Base-by-base conservation (phyloP, 2,329 filamentous ascomycete genomes). In the Colletotrichum coccodes region DNA sequence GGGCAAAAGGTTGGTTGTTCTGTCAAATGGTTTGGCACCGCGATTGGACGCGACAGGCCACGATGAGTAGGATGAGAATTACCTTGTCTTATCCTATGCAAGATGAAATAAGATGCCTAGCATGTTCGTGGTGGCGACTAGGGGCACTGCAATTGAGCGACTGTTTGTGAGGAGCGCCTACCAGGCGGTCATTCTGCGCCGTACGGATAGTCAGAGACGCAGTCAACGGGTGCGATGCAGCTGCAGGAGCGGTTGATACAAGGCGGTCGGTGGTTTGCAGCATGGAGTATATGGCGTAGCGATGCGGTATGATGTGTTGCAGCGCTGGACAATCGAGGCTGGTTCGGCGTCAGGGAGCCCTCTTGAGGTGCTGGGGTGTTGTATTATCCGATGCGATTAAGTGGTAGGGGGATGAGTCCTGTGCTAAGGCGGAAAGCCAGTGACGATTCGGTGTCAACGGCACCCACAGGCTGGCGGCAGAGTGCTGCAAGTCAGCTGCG, bases 101-200 rank as follows among this genome's bases (percentile, higher is more conserved):
- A n/a, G n/a, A n/a, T n/a, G n/a, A n/a, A n/a, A n/a, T n/a, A 47
- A 36, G 12, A 14, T 30, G 5, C 14, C 42, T 26, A 56, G 21
- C 30, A 11, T 16, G 40, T 60, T 60, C 42, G 36, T 42, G 53
- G 54, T 64, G 60, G 65, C 40, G 34, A 65, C 32, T 21, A 28
- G 60, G 54, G 60, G 16, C 30, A 8, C 36, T 58, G 36, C 7
- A 18, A 26, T 36, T 34, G n/a, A 49, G 38, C 58, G 11, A n/a
- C 40, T n/a, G 9, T 63, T 49, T 23, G 28, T 23, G 21, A 64
- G 34, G 11, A 23, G 23, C 23, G 3, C 21, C n/a, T 11, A 40
- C 32, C 44, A 6, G 12, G 38, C 23, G 4, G 40, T 40, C 50
- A 9, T 16, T n/a, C 28, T 21, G 16, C 32, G 36, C 36, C 21